Base-by-base conservation (phyloP, 768 basidiomycete species). In the Phaeolepiota aurea region DNA sequence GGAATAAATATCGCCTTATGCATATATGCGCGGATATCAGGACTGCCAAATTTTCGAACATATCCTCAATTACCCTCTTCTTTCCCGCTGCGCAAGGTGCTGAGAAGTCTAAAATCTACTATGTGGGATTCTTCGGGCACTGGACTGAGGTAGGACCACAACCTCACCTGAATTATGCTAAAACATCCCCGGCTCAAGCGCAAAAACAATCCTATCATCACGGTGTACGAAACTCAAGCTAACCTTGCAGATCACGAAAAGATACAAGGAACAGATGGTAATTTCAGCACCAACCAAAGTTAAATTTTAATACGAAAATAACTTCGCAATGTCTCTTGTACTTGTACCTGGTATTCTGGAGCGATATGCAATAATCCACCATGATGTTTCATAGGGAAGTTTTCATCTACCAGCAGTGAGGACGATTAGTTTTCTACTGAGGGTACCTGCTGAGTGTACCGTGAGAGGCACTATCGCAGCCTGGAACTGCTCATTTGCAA, bases 211-310 rank as follows among this genome's bases (percentile, higher is more conserved):
- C 87, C 91, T 1, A 72, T 88, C 28, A 74, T 93, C 41, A 82
- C 89, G 0, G 79, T 94, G 10, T 96, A 94, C 51, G 92, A 96
- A 59, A 63, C 85, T 0, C 83, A 86, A 48, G 86, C 92, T 5
- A 91, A 90, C 48, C 65, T 85, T 20, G 85, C 88, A 1, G 92
- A 94, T 55, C 92, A 94, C 49, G 71, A 79, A 45, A 90, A 88
- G 62, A 84, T 90, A 36, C 79, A 78, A 52, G 87, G 88, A n/a
- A 80, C 74, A 33, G 79, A 81, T 23, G 77, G 79, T 5, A 69
- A 65, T 44, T 66, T 76, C 47, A 76, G 60, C 44, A 56, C 66
- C 25, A 67, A 77, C 4, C 70, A 70, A 34, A 50, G 53, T 44
- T 56, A 37, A 54, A 39, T 5, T n/a, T n/a, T n/a, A n/a, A n/a